Evolutionary conservation across 768 basidiomycete species (phyloP), one percentile per base, ranked within the genome.

Genomic region (Boletus tylopilopsis): DNA sequence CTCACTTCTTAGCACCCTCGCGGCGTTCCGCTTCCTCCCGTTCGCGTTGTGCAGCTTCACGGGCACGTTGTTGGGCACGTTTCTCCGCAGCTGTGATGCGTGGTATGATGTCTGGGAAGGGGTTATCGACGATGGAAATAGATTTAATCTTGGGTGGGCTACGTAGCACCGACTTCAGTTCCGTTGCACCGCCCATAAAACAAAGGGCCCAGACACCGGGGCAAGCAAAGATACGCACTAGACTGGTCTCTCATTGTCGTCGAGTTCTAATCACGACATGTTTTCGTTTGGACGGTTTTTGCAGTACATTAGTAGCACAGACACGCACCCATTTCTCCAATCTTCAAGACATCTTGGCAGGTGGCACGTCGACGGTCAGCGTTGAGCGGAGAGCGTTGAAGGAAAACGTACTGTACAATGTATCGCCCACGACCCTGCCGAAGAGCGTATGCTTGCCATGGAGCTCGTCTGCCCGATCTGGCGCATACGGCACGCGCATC

Each of bases 391-490:
- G 24, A 16, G n/a, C 21, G 8, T 5, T 4, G 12, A 29, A 39
- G 15, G n/a, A 37, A 13, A 16, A 76, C 85, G 59, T 67, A 91
- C 92, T 95, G 71, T 85, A 95, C 35, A 95, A 71, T 0, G 92
- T 94, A 62, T 94, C 90, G 5, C 92, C 92, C 13, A 92, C 78
- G 45, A 82, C 79, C 40, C 91, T 79, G n/a, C 94, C 95, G 54
- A 97, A 99, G 9, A 97, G 68, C 0, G 96, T 98, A 60, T 97
- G 90, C 64, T 94, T 96, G 37, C 90, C 90, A 42, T 97, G 87
- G 11, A 99, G 72, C 66, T 94, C 94, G 48, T 95, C 92, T 5
- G 94, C 90, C 24, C 89, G 78, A 64, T 95, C 92, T 92, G 49
- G 18, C 34, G 29, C 41, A 29, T 47, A 21, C 8, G 46, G 32